phyloP scores from a whole-genome alignment of 192 early-diverging fungal species.

The Coemansia sp. region DNA sequence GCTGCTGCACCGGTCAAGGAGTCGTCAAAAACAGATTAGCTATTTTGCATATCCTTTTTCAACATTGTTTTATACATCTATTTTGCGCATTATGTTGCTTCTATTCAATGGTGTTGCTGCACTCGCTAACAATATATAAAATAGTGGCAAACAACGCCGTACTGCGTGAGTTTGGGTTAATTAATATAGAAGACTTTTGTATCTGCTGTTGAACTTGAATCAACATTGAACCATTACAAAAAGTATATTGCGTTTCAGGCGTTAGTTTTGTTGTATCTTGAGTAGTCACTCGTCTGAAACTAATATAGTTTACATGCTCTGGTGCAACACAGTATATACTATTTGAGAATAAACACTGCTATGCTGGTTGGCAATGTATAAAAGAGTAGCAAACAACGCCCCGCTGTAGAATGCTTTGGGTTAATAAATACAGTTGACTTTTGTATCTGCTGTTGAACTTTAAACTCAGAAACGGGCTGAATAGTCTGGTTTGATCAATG shows the following conservation, averaged over 20 bases:
- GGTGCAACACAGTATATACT: too few relatives aligned
- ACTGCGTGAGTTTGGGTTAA: not conserved
- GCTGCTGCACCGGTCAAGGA: not conserved
- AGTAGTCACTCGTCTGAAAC: too few relatives aligned
- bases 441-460: not conserved
- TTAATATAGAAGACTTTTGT: not conserved
- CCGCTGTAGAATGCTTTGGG: not conserved
- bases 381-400: too few relatives aligned
- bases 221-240: too few relatives aligned
- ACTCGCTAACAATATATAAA: too few relatives aligned
- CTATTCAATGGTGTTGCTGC: too few relatives aligned
- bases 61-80: not conserved
- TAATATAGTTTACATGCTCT: too few relatives aligned
- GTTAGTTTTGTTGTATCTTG: too few relatives aligned
- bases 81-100: not conserved
- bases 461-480: not conserved
- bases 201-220: not conserved
- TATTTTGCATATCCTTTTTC: not conserved
- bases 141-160: too few relatives aligned
- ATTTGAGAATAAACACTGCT: too few relatives aligned
- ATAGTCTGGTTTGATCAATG: not conserved
- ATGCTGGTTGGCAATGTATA: too few relatives aligned
- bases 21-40: constrained; percentile 1
- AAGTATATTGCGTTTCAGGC: too few relatives aligned
- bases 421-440: not conserved